Percentiles rank a stretch among this genome's conserved stretches.
phyloP scores from a whole-genome alignment of 2,329 filamentous ascomycete genomes.

The Trichoderma atrobrunneum region DNA sequence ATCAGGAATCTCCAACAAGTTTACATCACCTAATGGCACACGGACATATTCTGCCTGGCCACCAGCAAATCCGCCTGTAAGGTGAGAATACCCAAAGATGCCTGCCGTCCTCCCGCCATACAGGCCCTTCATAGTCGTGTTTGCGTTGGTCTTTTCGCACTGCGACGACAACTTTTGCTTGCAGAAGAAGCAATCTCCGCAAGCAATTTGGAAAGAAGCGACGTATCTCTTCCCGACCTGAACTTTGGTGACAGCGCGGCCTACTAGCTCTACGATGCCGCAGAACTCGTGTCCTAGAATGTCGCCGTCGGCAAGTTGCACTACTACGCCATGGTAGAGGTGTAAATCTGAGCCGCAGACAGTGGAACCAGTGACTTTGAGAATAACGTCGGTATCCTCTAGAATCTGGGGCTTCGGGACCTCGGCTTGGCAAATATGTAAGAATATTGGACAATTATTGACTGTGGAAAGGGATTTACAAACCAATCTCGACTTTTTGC shows the following conservation, averaged over 20 bases:
- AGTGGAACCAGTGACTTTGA: slow-evolving; percentile 68
- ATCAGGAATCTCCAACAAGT: slow-evolving; percentile 75
- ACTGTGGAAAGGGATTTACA: neutral
- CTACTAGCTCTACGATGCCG: slow-evolving; percentile 54
- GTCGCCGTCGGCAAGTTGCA: slow-evolving; percentile 62
- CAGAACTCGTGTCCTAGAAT: slow-evolving; percentile 65
- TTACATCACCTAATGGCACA: slow-evolving; percentile 77
- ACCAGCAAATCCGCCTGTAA: slow-evolving; percentile 83
- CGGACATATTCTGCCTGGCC: slow-evolving; percentile 85
- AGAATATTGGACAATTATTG: neutral
- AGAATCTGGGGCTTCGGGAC: slow-evolving; percentile 69
- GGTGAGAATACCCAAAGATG: slow-evolving; percentile 72
- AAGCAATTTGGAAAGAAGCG: slow-evolving; percentile 82
- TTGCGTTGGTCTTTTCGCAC: neutral
- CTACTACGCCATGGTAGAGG: slow-evolving; percentile 53
- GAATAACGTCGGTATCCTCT: slow-evolving; percentile 72
- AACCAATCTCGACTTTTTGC: slow-evolving; percentile 68
- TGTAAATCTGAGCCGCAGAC: slow-evolving; percentile 60
- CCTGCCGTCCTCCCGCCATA: slow-evolving; percentile 76
- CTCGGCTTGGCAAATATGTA: slow-evolving; percentile 45
- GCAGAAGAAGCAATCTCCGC: slow-evolving; percentile 64
- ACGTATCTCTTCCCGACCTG: slow-evolving; percentile 69
- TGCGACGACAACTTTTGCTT: neutral
- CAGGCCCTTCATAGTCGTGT: slow-evolving; percentile 43
- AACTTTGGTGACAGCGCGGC: slow-evolving; percentile 54